Evolutionary conservation across 2,329 filamentous ascomycete species (phyloP), one percentile per base, ranked within the genome.

Genomic region (Trichophyton rubrum): DNA sequence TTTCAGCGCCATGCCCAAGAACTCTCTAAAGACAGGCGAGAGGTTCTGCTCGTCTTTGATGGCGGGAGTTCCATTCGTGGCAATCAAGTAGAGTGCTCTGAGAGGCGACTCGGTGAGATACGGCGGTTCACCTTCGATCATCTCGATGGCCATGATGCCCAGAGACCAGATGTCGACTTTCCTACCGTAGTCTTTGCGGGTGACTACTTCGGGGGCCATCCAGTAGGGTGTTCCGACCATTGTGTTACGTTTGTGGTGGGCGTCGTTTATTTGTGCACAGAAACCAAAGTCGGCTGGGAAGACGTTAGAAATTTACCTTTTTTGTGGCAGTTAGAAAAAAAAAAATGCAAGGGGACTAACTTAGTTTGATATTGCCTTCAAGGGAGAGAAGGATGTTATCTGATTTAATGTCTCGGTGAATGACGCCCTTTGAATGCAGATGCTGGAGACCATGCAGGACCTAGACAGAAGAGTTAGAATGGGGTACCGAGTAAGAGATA

Each of bases 151-250:
- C 93, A 99, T 97, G 76, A 99, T 99, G 62, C 93, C 93, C 51
- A 99, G 79, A 62, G 89, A 95, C 93, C 93, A 99, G 67, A 99
- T 96, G 71, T 99, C 93, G 60, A 99, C 92, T 75, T 97, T 99
- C 64, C 92, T 87, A 66, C 93, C 93, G 74, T 99, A 99, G 75
- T 97, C 93, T 74, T 97, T 97, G 47, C 91, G 82, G 5, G 90
- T 97, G 30, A 99, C 93, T 22, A 99, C 92, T 75, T 99, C 93
- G 2, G 93, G 93, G 1, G 93, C 93, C 93, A 99, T 99, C 93
- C 93, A 99, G 75, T 99, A 99, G 1, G 93, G 93, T 6, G 93
- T 97, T 59, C 93, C 93, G 51, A 99, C 93, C 93, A 97, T 99
- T 13, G 93, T 99, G 3, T 91, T 97, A 62, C 93, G 88, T 80